Evolutionary conservation across 441 rosid genomes (phyloP), one percentile per base, ranked within the genome.

Genomic region (Hura crepitans): DNA sequence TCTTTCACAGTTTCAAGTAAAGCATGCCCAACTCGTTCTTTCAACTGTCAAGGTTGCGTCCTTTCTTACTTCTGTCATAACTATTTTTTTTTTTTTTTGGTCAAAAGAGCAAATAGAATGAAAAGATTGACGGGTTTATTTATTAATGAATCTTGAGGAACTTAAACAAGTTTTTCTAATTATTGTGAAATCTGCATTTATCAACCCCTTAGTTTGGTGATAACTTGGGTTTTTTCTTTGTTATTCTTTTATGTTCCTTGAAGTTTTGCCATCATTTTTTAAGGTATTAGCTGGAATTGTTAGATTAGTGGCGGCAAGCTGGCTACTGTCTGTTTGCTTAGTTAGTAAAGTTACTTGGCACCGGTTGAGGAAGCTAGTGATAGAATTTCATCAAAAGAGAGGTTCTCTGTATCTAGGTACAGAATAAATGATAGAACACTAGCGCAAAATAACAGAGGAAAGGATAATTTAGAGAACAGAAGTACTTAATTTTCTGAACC

Each of bases 1-100:
- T 69, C 89, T 91, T 39, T 85, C 93, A 1, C 84, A 87, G 54
- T 94, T 96, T 96, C 93, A 89, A 73, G 89, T 86, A 79, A 82
- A 74, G 62, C 98, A 93, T 75, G 97, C 96, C 18, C 70, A 78
- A 67, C 83, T 89, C 5, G 88, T 86, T 5, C 84, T 93, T 33
- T 81, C 90, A 4, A 85, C 80, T 72, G 89, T 87, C 13, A 85
- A 93, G 96, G 96, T 91, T 65, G 30, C 60, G 56, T 70, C 45
- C 23, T 49, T 35, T 17, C 4, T 43, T 8, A 1, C 3, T 66
- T 6, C 5, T 18, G 8, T 6, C 22, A 13, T 13, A 5, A 35
- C 39, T 8, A 8, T 4, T 35, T 35, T 35, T 0, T 53, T 12
- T 53, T 53, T 14, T 62, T n/a, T 23, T 42, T 8, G 13, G 11